Base-by-base conservation (phyloP, 768 basidiomycete species). In the Boletus barrowsii region DNA sequence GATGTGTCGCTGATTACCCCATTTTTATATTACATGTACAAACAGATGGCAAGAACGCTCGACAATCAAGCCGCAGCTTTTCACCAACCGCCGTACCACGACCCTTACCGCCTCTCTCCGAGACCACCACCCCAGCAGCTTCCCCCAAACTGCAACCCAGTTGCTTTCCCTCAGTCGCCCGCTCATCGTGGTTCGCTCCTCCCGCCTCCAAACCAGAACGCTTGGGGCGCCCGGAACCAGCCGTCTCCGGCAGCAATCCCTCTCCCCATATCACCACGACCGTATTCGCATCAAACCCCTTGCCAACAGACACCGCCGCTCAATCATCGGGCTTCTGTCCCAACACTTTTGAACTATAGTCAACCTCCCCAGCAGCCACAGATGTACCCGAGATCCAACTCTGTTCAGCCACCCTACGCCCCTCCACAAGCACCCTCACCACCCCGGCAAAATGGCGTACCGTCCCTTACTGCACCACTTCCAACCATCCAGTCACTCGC, bases 381-480 rank as follows among this genome's bases (percentile, higher is more conserved):
- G 24, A 66, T 64, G 51, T 57, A 58, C 17, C 60, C 68, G 4
- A 53, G 62, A 41, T 5, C 42, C 54, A 55, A 42, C 55, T 55
- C 58, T 14, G 58, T 51, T 22, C 62, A 50, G 48, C 66, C 45
- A 26, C 14, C 55, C 0, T 64, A 62, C 46, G 32, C 49, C 11
- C 57, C 66, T 48, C 64, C 57, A 6, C 65, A 62, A 47, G 13
- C 54, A 0, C n/a, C 63, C n/a, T 63, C 71, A 15, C 66, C 67
- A 2, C 57, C 70, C 5, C 54, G 62, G 20, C 60, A 63, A 24
- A 55, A 54, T 8, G 62, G 61, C 10, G 60, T 62, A 2, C 79
- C 83, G 3, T 76, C 80, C 1, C 77, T 92, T 9, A 88, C 87
- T 0, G 83, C 83, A 0, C 79, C 87, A 5, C 73, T 91, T 0